phyloP scores from a whole-genome alignment of 2,329 filamentous ascomycete species.

The Colletotrichum sp. region DNA sequence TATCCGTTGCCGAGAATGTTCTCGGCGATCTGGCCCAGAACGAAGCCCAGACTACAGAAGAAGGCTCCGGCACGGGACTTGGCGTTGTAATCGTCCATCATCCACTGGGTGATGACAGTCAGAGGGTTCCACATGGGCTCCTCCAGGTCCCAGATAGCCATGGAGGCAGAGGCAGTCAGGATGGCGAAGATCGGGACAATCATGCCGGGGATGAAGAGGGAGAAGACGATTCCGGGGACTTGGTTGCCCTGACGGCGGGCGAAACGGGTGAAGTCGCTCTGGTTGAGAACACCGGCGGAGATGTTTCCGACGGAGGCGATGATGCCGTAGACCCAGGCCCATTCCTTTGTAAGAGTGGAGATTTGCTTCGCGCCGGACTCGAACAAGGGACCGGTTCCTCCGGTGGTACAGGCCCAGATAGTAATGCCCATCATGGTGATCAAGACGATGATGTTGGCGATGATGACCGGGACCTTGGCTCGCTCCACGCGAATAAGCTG shows the following conservation, averaged over 20 bases:
- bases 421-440: constrained; percentile 53
- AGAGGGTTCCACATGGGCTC: constrained; percentile 29
- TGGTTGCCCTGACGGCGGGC: constrained; percentile 24
- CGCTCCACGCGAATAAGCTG: constrained; percentile 49
- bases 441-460: constrained; percentile 47
- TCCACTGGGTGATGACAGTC: constrained; percentile 29
- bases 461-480: constrained; percentile 51
- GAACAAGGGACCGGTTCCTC: constrained; percentile 49
- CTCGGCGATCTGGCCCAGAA: constrained; percentile 31
- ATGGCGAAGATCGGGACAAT: constrained; percentile 29
- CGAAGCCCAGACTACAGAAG: constrained; percentile 29
- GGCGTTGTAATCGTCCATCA: constrained; percentile 29
- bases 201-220: constrained; percentile 31
- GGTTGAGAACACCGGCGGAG: constrained; percentile 32
- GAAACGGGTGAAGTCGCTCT: constrained; percentile 33
- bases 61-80: constrained; percentile 31
- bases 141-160: constrained; percentile 28
- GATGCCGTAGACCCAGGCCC: constrained; percentile 35
- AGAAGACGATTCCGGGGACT: constrained; percentile 28
- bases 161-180: constrained; percentile 29
- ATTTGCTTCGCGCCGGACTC: constrained; percentile 26
- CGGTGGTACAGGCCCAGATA: constrained; percentile 48
- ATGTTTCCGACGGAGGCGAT: constrained; percentile 32
- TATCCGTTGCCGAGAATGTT: constrained; percentile 33
- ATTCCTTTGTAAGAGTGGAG: constrained; percentile 23